Evolutionary conservation across 1,139 yeast genomes (phyloP).

Genomic region (Pichia sp.): DNA sequence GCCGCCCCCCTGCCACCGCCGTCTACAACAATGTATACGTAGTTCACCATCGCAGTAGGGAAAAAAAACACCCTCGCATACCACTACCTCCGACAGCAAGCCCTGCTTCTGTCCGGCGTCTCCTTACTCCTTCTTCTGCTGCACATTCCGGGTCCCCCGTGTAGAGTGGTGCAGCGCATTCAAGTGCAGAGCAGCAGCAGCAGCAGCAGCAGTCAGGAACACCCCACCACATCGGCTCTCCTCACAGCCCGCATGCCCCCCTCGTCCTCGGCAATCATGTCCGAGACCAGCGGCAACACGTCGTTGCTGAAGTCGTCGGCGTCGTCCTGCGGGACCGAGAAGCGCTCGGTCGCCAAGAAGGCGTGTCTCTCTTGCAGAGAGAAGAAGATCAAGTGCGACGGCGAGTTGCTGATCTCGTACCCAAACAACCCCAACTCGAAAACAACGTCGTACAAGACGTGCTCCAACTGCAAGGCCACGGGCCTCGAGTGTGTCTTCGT

Average conservation of each 20-base stretch:
- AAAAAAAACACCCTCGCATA: too few relatives aligned
- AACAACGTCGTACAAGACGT: slow-evolving; percentile 28
- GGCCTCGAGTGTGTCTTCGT: slow-evolving; percentile 55
- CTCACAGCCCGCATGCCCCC: not conserved
- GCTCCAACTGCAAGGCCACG: slow-evolving; percentile 50
- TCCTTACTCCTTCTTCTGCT: too few relatives aligned
- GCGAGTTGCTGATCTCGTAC: slow-evolving; percentile 36
- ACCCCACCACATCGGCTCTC: not conserved
- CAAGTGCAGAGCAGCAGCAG: too few relatives aligned
- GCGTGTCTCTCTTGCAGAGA: slow-evolving; percentile 63
- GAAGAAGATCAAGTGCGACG: slow-evolving; percentile 61
- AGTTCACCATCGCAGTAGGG: too few relatives aligned
- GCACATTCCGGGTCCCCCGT: too few relatives aligned
- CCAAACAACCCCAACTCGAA: slow-evolving; percentile 20
- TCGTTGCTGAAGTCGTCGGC: not conserved
- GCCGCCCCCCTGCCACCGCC: too few relatives aligned
- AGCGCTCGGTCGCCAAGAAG: slow-evolving; percentile 49
- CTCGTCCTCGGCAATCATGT: not conserved
- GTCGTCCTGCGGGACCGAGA: slow-evolving; percentile 18
- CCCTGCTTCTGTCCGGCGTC: too few relatives aligned
- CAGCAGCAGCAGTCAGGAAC: too few relatives aligned
- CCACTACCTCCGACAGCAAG: too few relatives aligned
- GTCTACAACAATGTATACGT: too few relatives aligned
- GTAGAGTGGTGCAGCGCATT: too few relatives aligned
- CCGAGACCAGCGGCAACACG: not conserved